Evolutionary conservation across 2,329 filamentous ascomycete species (phyloP), one percentile per base, ranked within the genome.

Genomic region (Fusarium dlaminii): DNA sequence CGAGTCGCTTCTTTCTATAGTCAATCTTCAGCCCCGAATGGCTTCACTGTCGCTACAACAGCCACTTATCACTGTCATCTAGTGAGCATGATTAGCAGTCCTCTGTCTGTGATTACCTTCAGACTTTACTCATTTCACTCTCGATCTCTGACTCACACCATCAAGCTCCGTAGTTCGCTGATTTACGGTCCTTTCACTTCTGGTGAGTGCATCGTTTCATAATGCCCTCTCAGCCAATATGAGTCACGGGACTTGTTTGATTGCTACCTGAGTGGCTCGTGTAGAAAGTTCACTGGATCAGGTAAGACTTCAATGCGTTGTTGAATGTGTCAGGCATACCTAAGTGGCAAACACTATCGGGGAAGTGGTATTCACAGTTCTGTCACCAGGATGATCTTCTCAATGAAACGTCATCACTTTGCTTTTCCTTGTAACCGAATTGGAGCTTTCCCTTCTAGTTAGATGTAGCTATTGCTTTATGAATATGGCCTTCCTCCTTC

Each of bases 221-320:
- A 5, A 15, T 9, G 5, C 3, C 18, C 1, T 22, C 10, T 9
- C 49, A 27, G 32, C 7, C 14, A 27, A 34, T 2, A 1, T 27
- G 5, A 17, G 2, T 12, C 4, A 17, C 17, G 1, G 0, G 4
- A 24, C 30, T 34, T 24, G 3, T 15, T 12, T 24, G 22, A 1
- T 3, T 8, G 8, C 17, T 51, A 2, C 48, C 17, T 11, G 2
- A 20, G 17, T 11, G 5, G 12, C 17, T 48, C 29, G 6, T 5
- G 6, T 29, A 11, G 9, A 29, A 4, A 0, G 6, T n/a, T 34
- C 22, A 51, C 30, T 51, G 8, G 1, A 14, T 14, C 29, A n/a
- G 0, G 2, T 2, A 18, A 18, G 29, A 10, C 22, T 4, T 8
- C 4, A 11, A 2, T 24, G 8, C 2, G 3, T 2, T 11, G 0